These are phyloP conservation scores for Isabelozyma pseudorhagii DNA, from an alignment of 805 yeast species.

Conservation along the genomic window DNA sequence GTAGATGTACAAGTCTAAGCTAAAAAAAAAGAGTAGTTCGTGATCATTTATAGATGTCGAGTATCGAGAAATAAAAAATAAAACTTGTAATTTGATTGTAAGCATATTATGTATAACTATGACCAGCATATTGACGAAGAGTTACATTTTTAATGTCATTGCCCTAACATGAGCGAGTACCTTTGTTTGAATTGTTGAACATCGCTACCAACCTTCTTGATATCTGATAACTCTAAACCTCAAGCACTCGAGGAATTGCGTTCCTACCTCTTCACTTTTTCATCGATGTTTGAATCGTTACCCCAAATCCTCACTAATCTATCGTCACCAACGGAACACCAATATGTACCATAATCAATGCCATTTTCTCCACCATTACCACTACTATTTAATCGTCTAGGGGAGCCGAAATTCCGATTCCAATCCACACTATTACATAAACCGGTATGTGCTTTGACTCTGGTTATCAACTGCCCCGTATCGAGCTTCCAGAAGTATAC, in stretches of 20 bases:
- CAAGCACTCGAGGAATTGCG: not conserved
- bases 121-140: too few relatives aligned
- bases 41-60: not conserved
- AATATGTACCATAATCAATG: conserved; percentile 44
- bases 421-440: conserved; percentile 79
- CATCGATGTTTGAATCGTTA: conserved; percentile 7
- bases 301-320: conserved; percentile 67
- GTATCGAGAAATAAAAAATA: not conserved
- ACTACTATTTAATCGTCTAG: conserved; percentile 2
- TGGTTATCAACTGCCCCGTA: conserved; percentile 62
- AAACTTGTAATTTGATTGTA: too few relatives aligned
- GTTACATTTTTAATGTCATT: too few relatives aligned
- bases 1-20: not conserved
- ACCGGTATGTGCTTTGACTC: conserved; percentile 60
- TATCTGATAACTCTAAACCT: not conserved
- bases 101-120: too few relatives aligned
- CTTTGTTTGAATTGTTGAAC: too few relatives aligned
- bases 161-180: too few relatives aligned
- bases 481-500: conserved; percentile 76
- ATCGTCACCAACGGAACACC: conserved; percentile 90
- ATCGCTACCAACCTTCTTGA: too few relatives aligned
- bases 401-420: conserved; percentile 36
- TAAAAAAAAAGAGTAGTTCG: not conserved
- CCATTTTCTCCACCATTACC: conserved; percentile 5
- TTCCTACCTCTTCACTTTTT: conserved; percentile 7